Evolutionary conservation across 352 stramenopile genomes (phyloP).

Genomic region (Globisporangium acanthophoron): DNA sequence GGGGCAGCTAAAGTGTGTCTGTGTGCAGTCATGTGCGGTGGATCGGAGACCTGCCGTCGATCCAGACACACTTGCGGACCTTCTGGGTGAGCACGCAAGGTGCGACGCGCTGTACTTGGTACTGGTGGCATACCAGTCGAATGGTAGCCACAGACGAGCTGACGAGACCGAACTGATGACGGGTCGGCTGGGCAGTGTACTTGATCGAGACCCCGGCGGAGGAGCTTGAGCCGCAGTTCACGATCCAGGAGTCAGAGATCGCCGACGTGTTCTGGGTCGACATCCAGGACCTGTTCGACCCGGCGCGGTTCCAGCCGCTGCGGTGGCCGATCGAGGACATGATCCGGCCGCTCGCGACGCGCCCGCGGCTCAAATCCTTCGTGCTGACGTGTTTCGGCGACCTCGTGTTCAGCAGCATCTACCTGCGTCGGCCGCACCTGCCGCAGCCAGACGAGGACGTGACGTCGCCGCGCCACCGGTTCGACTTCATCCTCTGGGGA

Average conservation of each 20-base stretch:
- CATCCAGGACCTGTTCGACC: slow-evolving; percentile 67
- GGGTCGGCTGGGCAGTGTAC: slow-evolving; percentile 41
- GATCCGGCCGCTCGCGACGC: slow-evolving; percentile 29
- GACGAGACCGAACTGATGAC: too few species aligned
- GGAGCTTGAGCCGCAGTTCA: slow-evolving; percentile 36
- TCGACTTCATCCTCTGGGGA: slow-evolving; percentile 85
- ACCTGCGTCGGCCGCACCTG: slow-evolving; percentile 57
- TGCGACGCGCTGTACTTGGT: slow-evolving; percentile 66
- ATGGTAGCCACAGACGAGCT: too few species aligned
- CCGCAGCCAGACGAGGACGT: slow-evolving; percentile 33
- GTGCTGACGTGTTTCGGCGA: slow-evolving; percentile 40
- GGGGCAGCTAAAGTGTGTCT: too few species aligned
- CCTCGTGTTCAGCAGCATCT: slow-evolving; percentile 66
- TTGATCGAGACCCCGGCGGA: slow-evolving; percentile 51
- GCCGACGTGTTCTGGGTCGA: slow-evolving; percentile 81
- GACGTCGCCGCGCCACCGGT: slow-evolving; percentile 23
- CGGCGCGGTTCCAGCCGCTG: slow-evolving; percentile 46
- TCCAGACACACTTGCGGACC: slow-evolving; percentile 58
- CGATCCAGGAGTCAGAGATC: slow-evolving; percentile 64
- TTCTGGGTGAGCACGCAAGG: slow-evolving; percentile 68
- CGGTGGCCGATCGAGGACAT: slow-evolving; percentile 58
- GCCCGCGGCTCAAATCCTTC: slow-evolving; percentile 24
- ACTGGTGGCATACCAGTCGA: too few species aligned
- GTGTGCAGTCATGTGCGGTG: slow-evolving; percentile 49
- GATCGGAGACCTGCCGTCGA: slow-evolving; percentile 50